Percentiles rank a stretch among this genome's conserved stretches.
Evolutionary conservation across 2,329 filamentous ascomycete genomes (phyloP).

Genomic region (Tympanopsis confertula): DNA sequence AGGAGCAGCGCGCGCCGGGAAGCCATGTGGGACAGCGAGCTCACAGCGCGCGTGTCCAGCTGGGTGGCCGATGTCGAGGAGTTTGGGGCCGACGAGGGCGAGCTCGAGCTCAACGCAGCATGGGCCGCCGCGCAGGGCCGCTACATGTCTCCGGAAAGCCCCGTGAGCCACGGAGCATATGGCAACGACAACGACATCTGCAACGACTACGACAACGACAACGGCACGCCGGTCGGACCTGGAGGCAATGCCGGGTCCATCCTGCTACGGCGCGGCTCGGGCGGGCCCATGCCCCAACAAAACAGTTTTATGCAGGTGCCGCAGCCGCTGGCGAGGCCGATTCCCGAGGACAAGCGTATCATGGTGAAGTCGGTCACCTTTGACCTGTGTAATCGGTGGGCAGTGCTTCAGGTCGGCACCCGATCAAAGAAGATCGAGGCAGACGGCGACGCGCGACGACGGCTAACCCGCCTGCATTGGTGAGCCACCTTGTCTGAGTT

Average conservation of each 20-base stretch:
- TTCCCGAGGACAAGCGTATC: conserved; percentile 41
- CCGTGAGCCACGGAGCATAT: no score
- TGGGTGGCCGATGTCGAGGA: conserved; percentile 47
- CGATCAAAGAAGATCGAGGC: no score
- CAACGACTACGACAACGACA: no score
- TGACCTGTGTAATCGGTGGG: conserved; percentile 36
- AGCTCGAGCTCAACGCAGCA: background rate
- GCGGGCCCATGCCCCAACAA: conserved; percentile 31
- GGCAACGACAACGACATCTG: no score
- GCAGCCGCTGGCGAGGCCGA: no score
- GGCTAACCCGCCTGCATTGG: no score
- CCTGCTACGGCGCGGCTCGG: no score
- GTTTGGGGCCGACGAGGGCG: conserved; percentile 18
- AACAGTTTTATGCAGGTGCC: conserved; percentile 42
- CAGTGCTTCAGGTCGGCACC: conserved; percentile 39
- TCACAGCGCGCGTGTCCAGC: conserved; percentile 39
- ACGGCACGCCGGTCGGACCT: no score
- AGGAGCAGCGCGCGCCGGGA: conserved; percentile 48
- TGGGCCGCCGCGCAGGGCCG: conserved; percentile 9
- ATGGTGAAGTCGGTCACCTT: conserved; percentile 46
- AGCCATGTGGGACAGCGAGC: conserved; percentile 58
- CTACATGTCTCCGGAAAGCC: conserved; percentile 14
- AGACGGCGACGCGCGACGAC: no score
- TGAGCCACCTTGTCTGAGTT: no score
- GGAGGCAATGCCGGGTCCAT: no score